These are phyloP conservation scores for Postia placenta DNA, from an alignment of 768 basidiomycete genomes.

Conservation along the genomic window DNA sequence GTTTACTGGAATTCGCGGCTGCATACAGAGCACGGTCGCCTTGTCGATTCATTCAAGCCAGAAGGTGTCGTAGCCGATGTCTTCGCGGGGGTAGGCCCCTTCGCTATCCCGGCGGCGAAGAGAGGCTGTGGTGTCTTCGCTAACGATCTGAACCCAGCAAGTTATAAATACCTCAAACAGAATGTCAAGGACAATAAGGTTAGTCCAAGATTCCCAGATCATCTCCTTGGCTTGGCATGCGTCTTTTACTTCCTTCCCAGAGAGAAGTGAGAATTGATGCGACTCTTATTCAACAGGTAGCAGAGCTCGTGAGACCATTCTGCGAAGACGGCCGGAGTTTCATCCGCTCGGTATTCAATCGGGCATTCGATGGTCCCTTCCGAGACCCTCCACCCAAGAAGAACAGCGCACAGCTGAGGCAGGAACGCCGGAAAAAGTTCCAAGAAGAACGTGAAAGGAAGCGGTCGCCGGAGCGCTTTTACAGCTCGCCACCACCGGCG, in stretches of 20 bases:
- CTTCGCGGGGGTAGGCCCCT: constrained; percentile 97
- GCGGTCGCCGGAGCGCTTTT: background rate
- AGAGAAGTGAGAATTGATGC: background rate
- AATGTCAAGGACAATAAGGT: constrained; percentile 81
- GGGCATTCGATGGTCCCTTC: constrained; percentile 62
- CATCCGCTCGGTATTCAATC: constrained; percentile 53
- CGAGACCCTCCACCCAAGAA: constrained; percentile 14
- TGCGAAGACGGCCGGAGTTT: constrained; percentile 87
- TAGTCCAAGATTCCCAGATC: constrained; percentile 22
- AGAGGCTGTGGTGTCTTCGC: constrained; percentile 87
- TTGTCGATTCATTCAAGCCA: constrained; percentile 67
- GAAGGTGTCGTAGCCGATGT: constrained; percentile 86
- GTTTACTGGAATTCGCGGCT: constrained; percentile 99
- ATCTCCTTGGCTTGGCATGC: background rate
- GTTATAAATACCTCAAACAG: constrained; percentile 64
- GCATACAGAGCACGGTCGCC: constrained; percentile 83
- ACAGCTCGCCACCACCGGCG: background rate
- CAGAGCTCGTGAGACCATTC: constrained; percentile 58
- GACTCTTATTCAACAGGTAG: constrained; percentile 43
- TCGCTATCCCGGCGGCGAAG: constrained; percentile 88
- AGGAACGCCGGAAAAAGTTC: constrained; percentile 23
- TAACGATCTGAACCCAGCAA: constrained; percentile 92
- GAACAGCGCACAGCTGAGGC: constrained; percentile 34
- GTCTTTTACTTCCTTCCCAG: constrained; percentile 1
- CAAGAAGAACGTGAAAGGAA: constrained; percentile 12